These are phyloP conservation scores for Nigrograna mackinnonii DNA, from an alignment of 2,329 filamentous ascomycete species.

Conservation along the genomic window DNA sequence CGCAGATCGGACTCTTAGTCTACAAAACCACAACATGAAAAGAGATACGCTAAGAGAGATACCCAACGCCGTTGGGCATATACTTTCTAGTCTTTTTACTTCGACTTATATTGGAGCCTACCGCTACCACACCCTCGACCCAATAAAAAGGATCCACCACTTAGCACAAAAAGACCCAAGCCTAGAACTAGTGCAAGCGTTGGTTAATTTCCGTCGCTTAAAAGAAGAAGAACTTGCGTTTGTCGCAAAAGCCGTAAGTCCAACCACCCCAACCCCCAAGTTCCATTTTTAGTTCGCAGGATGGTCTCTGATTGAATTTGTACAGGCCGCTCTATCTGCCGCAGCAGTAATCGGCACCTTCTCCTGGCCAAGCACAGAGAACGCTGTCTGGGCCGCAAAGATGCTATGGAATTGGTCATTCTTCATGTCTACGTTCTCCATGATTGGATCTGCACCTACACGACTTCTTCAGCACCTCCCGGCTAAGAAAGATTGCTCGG, in stretches of 20 bases:
- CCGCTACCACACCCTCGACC: not conserved
- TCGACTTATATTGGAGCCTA: not conserved
- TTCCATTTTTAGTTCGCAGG: too few relatives aligned
- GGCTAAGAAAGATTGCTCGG: not conserved
- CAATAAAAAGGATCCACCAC: not conserved
- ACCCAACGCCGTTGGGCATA: not conserved
- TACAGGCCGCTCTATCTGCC: not conserved
- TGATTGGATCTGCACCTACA: not conserved
- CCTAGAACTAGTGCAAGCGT: not conserved
- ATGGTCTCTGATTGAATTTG: not conserved
- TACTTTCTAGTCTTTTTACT: not conserved
- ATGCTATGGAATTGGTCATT: slow-evolving; percentile 1
- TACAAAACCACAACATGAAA: not conserved
- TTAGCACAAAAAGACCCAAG: not conserved
- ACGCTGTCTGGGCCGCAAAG: not conserved
- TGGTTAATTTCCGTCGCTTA: not conserved
- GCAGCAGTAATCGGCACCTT: not conserved
- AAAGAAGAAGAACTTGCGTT: not conserved
- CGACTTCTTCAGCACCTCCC: not conserved
- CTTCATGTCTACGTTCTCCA: not conserved
- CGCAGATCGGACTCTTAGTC: too few relatives aligned
- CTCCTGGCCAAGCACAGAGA: not conserved
- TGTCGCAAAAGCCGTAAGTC: not conserved
- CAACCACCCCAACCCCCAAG: too few relatives aligned
- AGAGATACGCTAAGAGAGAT: not conserved